Evolutionary conservation across 352 stramenopile species (phyloP).

Genomic region (Phytophthora pini): DNA sequence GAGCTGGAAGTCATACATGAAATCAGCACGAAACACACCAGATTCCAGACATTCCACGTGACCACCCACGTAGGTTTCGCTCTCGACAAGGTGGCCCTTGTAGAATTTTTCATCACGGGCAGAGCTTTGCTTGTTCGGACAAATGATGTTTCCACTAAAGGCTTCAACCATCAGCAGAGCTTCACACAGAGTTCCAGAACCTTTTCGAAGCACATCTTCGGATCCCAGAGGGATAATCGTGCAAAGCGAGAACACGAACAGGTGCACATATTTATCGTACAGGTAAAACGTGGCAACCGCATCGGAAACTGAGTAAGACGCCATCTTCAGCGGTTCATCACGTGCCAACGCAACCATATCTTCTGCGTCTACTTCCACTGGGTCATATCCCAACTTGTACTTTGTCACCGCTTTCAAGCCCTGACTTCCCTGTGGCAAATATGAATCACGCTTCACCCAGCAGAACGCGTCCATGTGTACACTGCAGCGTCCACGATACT

Average conservation of each 20-base stretch:
- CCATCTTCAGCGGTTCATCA: slow-evolving; percentile 97
- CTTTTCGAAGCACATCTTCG: slow-evolving; percentile 98
- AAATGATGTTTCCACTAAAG: slow-evolving; percentile 96
- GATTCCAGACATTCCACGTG: slow-evolving; percentile 99
- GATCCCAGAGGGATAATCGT: slow-evolving; percentile 98
- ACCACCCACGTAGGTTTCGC: slow-evolving; percentile 99
- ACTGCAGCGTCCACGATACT: slow-evolving; percentile 93
- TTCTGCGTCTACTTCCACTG: slow-evolving; percentile 98
- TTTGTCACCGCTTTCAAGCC: slow-evolving; percentile 99
- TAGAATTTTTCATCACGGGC: slow-evolving; percentile 82
- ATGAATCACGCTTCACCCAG: slow-evolving; percentile 99
- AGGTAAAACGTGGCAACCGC: slow-evolving; percentile 99
- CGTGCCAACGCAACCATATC: slow-evolving; percentile 97
- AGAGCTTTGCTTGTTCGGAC: slow-evolving; percentile 97
- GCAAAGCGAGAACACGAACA: slow-evolving; percentile 99
- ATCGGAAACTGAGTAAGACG: slow-evolving; percentile 99
- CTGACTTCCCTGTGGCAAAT: slow-evolving; percentile 97
- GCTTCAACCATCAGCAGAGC: slow-evolving; percentile 99
- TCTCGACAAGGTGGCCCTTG: slow-evolving; percentile 96
- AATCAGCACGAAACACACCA: slow-evolving; percentile 98
- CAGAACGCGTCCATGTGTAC: slow-evolving; percentile 99
- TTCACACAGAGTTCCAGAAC: slow-evolving; percentile 98
- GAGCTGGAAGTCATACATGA: slow-evolving; percentile 97
- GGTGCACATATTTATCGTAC: slow-evolving; percentile 99
- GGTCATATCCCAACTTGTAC: slow-evolving; percentile 99